These are phyloP conservation scores for Syncephalastrum sp. DNA, from an alignment of 371 early-diverging fungal species.

Conservation along the genomic window DNA sequence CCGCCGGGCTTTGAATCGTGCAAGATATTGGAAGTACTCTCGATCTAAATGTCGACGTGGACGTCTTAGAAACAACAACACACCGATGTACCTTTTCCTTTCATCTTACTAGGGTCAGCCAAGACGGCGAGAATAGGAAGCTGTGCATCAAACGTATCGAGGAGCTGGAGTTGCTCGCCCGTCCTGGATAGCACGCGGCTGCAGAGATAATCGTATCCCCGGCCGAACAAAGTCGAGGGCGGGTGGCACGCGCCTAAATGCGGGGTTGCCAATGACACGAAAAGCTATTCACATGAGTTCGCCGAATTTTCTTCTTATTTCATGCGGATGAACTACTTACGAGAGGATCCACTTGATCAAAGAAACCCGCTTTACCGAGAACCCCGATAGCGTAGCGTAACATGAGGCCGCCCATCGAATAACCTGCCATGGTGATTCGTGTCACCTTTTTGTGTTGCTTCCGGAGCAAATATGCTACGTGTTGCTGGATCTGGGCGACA, in stretches of 20 bases:
- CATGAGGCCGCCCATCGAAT: constrained; percentile 82
- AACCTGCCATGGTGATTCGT: constrained; percentile 71
- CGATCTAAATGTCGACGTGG: constrained; percentile 11
- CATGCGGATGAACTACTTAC: constrained; percentile 26
- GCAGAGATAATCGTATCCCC: constrained; percentile 52
- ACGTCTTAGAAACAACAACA: no score
- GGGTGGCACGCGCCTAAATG: constrained; percentile 68
- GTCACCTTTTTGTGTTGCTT: constrained; percentile 36
- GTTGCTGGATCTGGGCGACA: constrained; percentile 9
- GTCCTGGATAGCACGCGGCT: constrained; percentile 52
- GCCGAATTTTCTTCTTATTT: no score
- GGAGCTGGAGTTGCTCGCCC: constrained; percentile 59
- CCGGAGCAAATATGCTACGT: constrained; percentile 12
- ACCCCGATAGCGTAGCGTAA: constrained; percentile 70
- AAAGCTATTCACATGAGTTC: constrained; percentile 37
- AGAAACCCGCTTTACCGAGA: constrained; percentile 59
- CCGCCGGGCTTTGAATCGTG: constrained; percentile 46
- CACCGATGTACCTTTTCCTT: background rate
- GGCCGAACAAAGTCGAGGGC: constrained; percentile 19
- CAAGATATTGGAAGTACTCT: constrained; percentile 52
- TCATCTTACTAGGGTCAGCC: constrained; percentile 55
- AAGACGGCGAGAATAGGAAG: constrained; percentile 56
- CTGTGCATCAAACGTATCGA: constrained; percentile 39
- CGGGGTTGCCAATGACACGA: constrained; percentile 77
- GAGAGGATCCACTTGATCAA: constrained; percentile 46